phyloP scores from a whole-genome alignment of 73 alveolate species.

The Paramecium caudatum region DNA sequence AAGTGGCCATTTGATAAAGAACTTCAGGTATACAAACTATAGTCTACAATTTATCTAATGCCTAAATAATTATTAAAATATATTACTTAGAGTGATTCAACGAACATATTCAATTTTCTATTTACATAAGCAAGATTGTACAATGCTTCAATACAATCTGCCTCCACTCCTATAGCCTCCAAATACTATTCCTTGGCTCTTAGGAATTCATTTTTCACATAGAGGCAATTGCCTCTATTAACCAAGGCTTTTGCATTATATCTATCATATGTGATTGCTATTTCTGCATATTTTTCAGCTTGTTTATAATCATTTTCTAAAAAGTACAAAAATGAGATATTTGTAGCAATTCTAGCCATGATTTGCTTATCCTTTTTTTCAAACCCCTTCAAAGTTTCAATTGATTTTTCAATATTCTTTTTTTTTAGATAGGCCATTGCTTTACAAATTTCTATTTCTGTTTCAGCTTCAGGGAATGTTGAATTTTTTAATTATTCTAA shows the following conservation, averaged over 20 bases:
- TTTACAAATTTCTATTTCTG: constrained; percentile 97
- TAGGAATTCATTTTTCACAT: constrained; percentile 97
- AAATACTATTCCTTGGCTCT: constrained; percentile 98
- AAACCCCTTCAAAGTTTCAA: constrained; percentile 94
- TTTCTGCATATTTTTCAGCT: constrained; percentile 99
- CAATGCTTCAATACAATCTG: constrained; percentile 99
- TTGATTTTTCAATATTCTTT: constrained; percentile 96
- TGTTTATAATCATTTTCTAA: constrained; percentile 96
- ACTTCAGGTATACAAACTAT: constrained; percentile 98
- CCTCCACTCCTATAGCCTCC: constrained; percentile 99
- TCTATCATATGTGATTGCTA: constrained; percentile 99
- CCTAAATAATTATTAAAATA: constrained; percentile 74
- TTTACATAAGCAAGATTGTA: constrained; percentile 99
- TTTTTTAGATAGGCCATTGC: constrained; percentile 95
- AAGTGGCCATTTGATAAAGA: constrained; percentile 95
- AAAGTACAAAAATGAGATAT: constrained; percentile 97
- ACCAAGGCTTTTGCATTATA: constrained; percentile 99
- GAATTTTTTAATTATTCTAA: constrained; percentile 93
- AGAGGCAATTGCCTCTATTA: constrained; percentile 99
- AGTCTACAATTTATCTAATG: constrained; percentile 99
- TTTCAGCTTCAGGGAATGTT: constrained; percentile 94
- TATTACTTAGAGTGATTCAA: constrained; percentile 67
- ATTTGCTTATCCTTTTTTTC: constrained; percentile 98
- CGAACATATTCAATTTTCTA: constrained; percentile 75
- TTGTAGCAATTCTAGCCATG: constrained; percentile 99